phyloP scores from a whole-genome alignment of 805 yeast species.

The Nakazawaea populi region DNA sequence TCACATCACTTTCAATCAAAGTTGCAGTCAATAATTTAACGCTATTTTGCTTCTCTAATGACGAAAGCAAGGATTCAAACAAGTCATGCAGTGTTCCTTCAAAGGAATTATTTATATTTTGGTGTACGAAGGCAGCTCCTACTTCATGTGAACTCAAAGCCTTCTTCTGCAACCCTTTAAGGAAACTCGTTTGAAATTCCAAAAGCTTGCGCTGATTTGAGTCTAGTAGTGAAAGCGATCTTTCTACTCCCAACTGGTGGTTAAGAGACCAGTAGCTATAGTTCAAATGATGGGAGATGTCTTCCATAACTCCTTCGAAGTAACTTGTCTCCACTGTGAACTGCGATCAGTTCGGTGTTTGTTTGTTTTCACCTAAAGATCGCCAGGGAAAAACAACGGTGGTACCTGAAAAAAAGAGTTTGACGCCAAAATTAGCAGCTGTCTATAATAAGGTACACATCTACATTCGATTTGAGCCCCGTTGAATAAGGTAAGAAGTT shows the following conservation, averaged over 20 bases:
- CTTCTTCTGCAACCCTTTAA: background rate
- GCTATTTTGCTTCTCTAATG: background rate
- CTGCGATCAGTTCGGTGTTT: background rate
- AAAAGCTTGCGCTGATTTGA: background rate
- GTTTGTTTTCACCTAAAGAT: background rate
- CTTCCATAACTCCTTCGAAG: background rate
- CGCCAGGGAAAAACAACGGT: no score
- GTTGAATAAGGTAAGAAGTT: no score
- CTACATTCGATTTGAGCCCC: no score
- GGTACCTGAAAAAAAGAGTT: no score
- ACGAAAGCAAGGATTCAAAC: background rate
- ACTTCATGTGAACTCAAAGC: background rate
- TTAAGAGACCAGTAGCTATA: conserved; percentile 4
- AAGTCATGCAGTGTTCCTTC: background rate
- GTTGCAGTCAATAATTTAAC: background rate
- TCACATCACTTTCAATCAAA: conserved; percentile 2
- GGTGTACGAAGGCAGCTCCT: background rate
- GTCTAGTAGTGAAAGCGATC: background rate
- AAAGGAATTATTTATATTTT: background rate
- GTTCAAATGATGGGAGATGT: background rate
- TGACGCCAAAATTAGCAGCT: background rate
- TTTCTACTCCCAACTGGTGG: conserved; percentile 1
- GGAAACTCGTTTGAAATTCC: background rate
- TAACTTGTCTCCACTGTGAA: background rate
- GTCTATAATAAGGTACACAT: no score